Conservation (phyloP, 805 yeast genomes). For the Candida hispaniensis region DNA sequence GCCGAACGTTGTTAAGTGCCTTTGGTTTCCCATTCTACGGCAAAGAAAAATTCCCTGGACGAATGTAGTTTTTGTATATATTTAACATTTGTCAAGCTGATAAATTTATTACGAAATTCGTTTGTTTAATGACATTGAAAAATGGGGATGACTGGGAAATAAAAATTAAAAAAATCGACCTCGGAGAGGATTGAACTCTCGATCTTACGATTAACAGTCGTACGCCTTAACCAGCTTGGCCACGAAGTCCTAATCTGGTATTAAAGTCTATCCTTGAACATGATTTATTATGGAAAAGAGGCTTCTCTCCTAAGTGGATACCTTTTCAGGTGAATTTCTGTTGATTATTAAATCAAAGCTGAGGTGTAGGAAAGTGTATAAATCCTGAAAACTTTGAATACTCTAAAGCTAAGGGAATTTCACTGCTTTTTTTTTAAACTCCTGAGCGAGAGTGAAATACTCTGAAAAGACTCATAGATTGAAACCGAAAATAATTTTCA, state of each 20-base stretch:
- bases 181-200: not conserved
- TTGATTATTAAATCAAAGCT: too few relatives aligned
- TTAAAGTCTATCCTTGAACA: too few relatives aligned
- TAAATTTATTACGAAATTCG: not conserved
- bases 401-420: not conserved
- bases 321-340: too few relatives aligned
- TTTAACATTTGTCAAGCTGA: not conserved
- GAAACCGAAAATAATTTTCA: not conserved
- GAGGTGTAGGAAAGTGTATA: too few relatives aligned
- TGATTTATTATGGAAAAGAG: too few relatives aligned
- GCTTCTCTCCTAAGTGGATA: too few relatives aligned
- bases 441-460: too few relatives aligned
- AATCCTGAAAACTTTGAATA: too few relatives aligned
- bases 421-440: slow-evolving; percentile 3
- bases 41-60: slow-evolving; percentile 32
- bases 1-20: slow-evolving; percentile 72
- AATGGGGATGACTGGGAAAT: slow-evolving; percentile 1
- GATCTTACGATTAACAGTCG: too few relatives aligned
- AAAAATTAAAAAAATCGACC: slow-evolving; percentile 2
- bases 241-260: too few relatives aligned
- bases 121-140: slow-evolving; percentile 1
- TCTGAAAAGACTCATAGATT: too few relatives aligned
- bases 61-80: slow-evolving; percentile 19
- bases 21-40: slow-evolving; percentile 71
- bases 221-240: too few relatives aligned